Evolutionary conservation across 148 eudicot species (phyloP).

Genomic region (Chenopodium formosanum): DNA sequence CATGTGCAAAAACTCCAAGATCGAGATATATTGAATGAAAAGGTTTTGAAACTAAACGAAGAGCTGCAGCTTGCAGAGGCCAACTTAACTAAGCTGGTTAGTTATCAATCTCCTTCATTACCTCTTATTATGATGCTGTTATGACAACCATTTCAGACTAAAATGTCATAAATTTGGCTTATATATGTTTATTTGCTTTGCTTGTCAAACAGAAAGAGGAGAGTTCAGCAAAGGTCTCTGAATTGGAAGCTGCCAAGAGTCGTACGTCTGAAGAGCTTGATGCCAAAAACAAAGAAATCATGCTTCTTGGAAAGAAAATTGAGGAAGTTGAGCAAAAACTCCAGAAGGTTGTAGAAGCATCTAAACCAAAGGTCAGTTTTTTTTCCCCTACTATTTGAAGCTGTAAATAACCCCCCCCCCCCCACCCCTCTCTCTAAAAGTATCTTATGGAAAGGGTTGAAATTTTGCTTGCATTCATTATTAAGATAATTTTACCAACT

Average conservation of each 20-base stretch:
- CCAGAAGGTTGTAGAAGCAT: slow-evolving; percentile 44
- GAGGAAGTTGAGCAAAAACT: slow-evolving; percentile 79
- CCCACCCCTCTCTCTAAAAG: not conserved
- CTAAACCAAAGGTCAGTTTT: slow-evolving; percentile 59
- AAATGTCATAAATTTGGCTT: slow-evolving; percentile 1
- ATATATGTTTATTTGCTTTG: slow-evolving; percentile 7
- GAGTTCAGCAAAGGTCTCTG: slow-evolving; percentile 46
- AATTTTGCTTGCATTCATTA: not conserved
- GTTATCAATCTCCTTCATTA: slow-evolving; percentile 1
- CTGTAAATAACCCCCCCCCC: not conserved
- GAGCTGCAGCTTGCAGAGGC: slow-evolving; percentile 36
- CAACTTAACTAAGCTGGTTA: slow-evolving; percentile 37
- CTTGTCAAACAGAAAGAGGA: slow-evolving; percentile 54
- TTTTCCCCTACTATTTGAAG: not conserved
- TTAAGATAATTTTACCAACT: not conserved
- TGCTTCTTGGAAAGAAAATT: slow-evolving; percentile 52
- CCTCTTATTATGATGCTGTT: not conserved
- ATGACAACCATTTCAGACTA: not conserved
- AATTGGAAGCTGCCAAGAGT: slow-evolving; percentile 54
- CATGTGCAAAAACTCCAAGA: slow-evolving; percentile 38
- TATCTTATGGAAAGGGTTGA: not conserved
- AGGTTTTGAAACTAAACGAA: slow-evolving; percentile 38
- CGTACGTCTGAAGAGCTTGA: slow-evolving; percentile 52
- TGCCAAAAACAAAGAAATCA: slow-evolving; percentile 51
- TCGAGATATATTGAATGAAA: slow-evolving; percentile 28